A percentile compares a stretch with the other conserved stretches of the same genome.
These are phyloP conservation scores for Pichia deserticola DNA, from an alignment of 805 yeast genomes.

Conservation along the genomic window DNA sequence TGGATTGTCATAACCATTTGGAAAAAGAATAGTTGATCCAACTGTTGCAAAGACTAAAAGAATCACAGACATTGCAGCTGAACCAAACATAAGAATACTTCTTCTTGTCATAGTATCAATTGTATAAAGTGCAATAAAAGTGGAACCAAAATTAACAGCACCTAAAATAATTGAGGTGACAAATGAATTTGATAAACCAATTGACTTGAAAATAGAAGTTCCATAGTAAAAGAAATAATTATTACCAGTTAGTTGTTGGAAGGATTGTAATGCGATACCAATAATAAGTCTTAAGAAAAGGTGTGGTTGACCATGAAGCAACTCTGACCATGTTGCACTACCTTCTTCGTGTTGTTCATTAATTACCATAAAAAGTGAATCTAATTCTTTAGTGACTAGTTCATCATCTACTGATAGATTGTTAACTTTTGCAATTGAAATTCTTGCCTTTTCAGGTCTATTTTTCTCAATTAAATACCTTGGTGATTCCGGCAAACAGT, in stretches of 20 bases:
- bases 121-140: slow-evolving; percentile 42
- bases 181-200: slow-evolving; percentile 49
- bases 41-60: slow-evolving; percentile 52
- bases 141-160: slow-evolving; percentile 46
- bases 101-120: slow-evolving; percentile 51
- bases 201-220: slow-evolving; percentile 49
- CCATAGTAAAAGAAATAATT: slow-evolving; percentile 63
- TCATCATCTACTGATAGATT: slow-evolving; percentile 45
- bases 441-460: slow-evolving; percentile 42
- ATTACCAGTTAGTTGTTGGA: slow-evolving; percentile 56
- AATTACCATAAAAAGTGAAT: slow-evolving; percentile 48
- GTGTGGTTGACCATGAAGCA: slow-evolving; percentile 54
- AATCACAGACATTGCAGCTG: slow-evolving; percentile 45
- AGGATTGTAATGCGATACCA: slow-evolving; percentile 50
- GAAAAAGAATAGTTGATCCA: slow-evolving; percentile 44
- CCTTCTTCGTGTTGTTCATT: slow-evolving; percentile 56
- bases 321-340: slow-evolving; percentile 54
- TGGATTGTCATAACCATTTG: slow-evolving; percentile 31
- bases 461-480: slow-evolving; percentile 46
- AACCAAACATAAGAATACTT: slow-evolving; percentile 41
- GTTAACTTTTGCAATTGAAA: slow-evolving; percentile 50
- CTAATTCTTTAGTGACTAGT: slow-evolving; percentile 44
- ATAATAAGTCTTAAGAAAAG: slow-evolving; percentile 43
- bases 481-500: slow-evolving; percentile 63
- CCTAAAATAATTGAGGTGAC: slow-evolving; percentile 50